Conservation (phyloP, 164 flowering plant species). For the Protea cynaroides region DNA sequence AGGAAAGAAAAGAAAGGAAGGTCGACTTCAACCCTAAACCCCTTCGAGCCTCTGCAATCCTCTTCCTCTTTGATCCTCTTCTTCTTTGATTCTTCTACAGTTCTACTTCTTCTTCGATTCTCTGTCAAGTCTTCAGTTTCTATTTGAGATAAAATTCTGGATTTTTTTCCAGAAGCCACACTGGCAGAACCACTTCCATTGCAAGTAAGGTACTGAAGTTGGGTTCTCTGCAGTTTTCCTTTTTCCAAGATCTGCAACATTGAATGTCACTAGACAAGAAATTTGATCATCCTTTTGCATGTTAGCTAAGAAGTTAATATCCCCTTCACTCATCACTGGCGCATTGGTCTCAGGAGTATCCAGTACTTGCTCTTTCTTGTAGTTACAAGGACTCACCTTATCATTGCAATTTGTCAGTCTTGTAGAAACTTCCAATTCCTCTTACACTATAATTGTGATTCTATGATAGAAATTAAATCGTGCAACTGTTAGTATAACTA, state of each 20-base stretch:
- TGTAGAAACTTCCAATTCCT: slow-evolving; percentile 20
- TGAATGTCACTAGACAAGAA: slow-evolving; percentile 6
- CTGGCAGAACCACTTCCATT: slow-evolving; percentile 14
- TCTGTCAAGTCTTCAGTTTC: slow-evolving; percentile 17
- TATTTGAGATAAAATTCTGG: slow-evolving; percentile 10
- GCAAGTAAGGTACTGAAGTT: too few species aligned
- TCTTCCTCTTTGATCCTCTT: too few species aligned
- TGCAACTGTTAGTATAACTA: too few species aligned
- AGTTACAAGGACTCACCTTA: slow-evolving; percentile 27
- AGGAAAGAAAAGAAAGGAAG: too few species aligned
- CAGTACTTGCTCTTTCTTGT: slow-evolving; percentile 19
- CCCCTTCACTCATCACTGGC: slow-evolving; percentile 22
- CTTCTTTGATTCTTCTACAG: too few species aligned
- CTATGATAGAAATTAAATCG: too few species aligned
- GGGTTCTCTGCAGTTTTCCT: slow-evolving; percentile 3
- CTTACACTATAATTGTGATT: too few species aligned
- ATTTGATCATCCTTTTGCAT: slow-evolving; percentile 16
- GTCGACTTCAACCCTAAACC: too few species aligned
- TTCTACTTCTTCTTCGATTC: too few species aligned
- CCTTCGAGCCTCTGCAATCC: too few species aligned
- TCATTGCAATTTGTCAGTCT: slow-evolving; percentile 18
- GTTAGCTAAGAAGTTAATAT: slow-evolving; percentile 12
- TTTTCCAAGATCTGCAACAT: slow-evolving; percentile 19
- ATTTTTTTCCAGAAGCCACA: slow-evolving; percentile 18
- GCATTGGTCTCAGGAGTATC: slow-evolving; percentile 29